A percentile compares a stretch with the other conserved stretches of the same genome.
Evolutionary conservation across 768 basidiomycete genomes (phyloP).

Genomic region (Tulasnella calospora): DNA sequence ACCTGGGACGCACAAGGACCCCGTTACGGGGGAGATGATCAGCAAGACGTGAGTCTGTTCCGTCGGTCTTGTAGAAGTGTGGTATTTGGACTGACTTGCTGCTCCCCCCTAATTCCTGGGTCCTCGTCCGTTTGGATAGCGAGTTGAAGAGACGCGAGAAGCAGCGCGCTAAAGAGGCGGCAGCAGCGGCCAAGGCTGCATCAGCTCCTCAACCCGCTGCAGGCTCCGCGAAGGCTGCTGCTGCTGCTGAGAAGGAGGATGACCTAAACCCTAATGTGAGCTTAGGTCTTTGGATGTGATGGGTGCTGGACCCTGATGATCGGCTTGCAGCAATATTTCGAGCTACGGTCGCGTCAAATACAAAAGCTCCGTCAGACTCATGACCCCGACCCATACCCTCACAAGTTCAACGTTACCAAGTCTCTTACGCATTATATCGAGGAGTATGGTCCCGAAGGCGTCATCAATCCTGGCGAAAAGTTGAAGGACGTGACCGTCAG

Average conservation of each 20-base stretch:
- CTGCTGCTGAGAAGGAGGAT: constrained; percentile 61
- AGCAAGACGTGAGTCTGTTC: constrained; percentile 75
- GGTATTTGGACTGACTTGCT: constrained; percentile 13
- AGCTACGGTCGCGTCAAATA: constrained; percentile 84
- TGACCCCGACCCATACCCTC: constrained; percentile 91
- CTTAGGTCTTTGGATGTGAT: background rate
- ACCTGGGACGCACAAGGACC: constrained; percentile 54
- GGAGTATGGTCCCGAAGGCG: constrained; percentile 66
- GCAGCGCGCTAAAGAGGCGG: constrained; percentile 64
- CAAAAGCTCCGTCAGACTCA: constrained; percentile 77
- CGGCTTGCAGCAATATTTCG: constrained; percentile 82
- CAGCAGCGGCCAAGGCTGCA: constrained; percentile 70
- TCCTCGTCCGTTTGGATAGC: constrained; percentile 44
- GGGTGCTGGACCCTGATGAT: background rate
- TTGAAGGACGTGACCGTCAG: constrained; percentile 54
- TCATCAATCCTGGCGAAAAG: constrained; percentile 61
- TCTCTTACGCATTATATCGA: constrained; percentile 71
- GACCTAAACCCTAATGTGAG: constrained; percentile 88
- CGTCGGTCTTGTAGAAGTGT: background rate
- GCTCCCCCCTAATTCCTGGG: background rate
- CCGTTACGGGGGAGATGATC: constrained; percentile 91
- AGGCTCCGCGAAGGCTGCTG: constrained; percentile 2
- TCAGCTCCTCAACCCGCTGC: constrained; percentile 19
- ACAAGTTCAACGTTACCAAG: constrained; percentile 90
- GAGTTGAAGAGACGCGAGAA: constrained; percentile 93